Base-by-base conservation (phyloP, 208 protist genomes). In the Trypanosoma avium region DNA sequence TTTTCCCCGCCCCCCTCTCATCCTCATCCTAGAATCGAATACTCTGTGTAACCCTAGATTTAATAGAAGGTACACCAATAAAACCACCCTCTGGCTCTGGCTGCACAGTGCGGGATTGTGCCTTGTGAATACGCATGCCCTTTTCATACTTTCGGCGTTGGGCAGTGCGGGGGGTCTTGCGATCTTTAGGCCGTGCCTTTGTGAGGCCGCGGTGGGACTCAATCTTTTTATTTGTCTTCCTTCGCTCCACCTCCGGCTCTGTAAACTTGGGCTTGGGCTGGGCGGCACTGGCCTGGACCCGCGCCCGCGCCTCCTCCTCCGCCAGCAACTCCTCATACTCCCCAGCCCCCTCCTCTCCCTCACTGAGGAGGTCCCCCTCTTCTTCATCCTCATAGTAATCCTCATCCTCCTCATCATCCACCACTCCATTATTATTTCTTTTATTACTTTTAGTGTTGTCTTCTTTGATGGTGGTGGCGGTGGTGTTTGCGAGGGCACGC, bases 91-190 rank as follows among this genome's bases (percentile, higher is more conserved):
- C 87, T 9, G 90, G 78, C 70, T 93, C 81, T 2, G 90, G 85
- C 70, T 92, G 79, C 61, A 80, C 78, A 27, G 62, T 82, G 55
- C 83, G 79, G 9, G 75, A 77, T 66, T 96, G 86, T 10, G 87
- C 74, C 81, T 93, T 93, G 69, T 93, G 87, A 21, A 92, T 82
- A 33, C 80, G 86, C 69, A 94, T 75, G 33, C 87, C 85, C 21
- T 84, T 82, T 70, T 93, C 84, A 62, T 93, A 93, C 79, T 96
- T 96, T 64, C 84, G 82, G 21, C 90, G 80, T 73, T 93, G 90
- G 24, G 86, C 87, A 12, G 92, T 81, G 42, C 90, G 84, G 2
- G 90, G 90, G 19, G 82, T 96, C 74, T 96, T 96, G 67, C 90
- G 84, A 54, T 96, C 90, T 75, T 92, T 93, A 48, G 90, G 90